Conservation (phyloP, 208 protist genomes). For the Wallacemonas sp. region DNA sequence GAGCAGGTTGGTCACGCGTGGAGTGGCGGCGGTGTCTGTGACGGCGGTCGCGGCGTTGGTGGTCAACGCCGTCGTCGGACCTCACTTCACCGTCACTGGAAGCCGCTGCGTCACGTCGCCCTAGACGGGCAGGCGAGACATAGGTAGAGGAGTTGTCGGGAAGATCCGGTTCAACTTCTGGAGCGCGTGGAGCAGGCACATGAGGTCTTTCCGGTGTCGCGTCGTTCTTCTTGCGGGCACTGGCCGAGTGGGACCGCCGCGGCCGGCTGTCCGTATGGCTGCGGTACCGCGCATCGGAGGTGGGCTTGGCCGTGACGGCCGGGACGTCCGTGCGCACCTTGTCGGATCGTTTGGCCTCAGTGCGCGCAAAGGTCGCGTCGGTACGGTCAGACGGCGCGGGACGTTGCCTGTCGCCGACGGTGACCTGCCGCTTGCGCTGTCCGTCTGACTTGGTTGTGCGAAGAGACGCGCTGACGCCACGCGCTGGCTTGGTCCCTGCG, state of each 20-base stretch:
- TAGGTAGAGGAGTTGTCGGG: conserved; percentile 5
- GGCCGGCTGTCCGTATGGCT: neutral
- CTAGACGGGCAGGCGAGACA: conserved; percentile 3
- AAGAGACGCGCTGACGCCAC: too few species aligned
- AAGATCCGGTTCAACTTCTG: neutral
- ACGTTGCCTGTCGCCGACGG: neutral
- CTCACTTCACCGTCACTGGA: neutral
- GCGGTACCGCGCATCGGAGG: neutral
- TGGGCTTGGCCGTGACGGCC: neutral
- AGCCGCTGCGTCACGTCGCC: neutral
- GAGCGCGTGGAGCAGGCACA: neutral
- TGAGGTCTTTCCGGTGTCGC: neutral
- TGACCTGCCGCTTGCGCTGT: conserved; percentile 2
- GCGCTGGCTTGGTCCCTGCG: too few species aligned
- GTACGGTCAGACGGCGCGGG: neutral
- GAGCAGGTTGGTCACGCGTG: neutral
- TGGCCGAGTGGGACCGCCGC: too few species aligned
- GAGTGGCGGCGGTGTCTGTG: neutral
- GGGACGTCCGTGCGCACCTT: neutral
- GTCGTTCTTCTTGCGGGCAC: neutral
- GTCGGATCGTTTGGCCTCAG: neutral
- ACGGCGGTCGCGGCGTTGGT: neutral
- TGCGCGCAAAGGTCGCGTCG: neutral
- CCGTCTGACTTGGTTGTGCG: neutral
- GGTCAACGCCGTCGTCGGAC: neutral